These are phyloP conservation scores for Wickerhamomyces sp. DNA, from an alignment of 1,139 yeast genomes.

Conservation along the genomic window DNA sequence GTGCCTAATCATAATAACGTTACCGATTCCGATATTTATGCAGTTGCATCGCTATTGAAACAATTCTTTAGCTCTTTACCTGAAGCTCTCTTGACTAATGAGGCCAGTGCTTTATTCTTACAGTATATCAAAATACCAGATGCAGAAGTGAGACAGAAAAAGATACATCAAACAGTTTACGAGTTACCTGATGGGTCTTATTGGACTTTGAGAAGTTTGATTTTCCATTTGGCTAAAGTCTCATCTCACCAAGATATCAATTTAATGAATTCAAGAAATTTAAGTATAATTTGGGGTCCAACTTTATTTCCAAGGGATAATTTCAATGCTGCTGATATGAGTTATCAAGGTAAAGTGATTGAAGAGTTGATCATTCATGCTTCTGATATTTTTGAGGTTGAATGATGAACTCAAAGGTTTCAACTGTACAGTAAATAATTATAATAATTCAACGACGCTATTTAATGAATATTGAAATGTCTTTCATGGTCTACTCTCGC, in stretches of 20 bases:
- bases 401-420: no score
- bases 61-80: conserved; percentile 65
- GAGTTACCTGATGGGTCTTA: conserved; percentile 93
- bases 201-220: conserved; percentile 78
- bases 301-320: conserved; percentile 61
- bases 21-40: conserved; percentile 68
- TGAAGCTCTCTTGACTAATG: conserved; percentile 60
- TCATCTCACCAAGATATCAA: conserved; percentile 58
- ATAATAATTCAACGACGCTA: no score
- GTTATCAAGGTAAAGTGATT: conserved; percentile 73
- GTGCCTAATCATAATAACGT: conserved; percentile 41
- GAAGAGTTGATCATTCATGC: conserved; percentile 82
- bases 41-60: conserved; percentile 68
- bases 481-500: no score
- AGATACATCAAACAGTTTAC: conserved; percentile 81
- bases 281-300: conserved; percentile 77
- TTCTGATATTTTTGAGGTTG: conserved; percentile 82
- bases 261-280: conserved; percentile 71
- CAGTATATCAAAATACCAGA: conserved; percentile 72
- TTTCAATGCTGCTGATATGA: conserved; percentile 69
- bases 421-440: no score
- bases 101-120: conserved; percentile 52
- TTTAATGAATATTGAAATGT: no score
- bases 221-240: conserved; percentile 79
- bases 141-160: conserved; percentile 54